phyloP scores from a whole-genome alignment of 108 stramenopile genomes.

The Chaetoceros muelleri region DNA sequence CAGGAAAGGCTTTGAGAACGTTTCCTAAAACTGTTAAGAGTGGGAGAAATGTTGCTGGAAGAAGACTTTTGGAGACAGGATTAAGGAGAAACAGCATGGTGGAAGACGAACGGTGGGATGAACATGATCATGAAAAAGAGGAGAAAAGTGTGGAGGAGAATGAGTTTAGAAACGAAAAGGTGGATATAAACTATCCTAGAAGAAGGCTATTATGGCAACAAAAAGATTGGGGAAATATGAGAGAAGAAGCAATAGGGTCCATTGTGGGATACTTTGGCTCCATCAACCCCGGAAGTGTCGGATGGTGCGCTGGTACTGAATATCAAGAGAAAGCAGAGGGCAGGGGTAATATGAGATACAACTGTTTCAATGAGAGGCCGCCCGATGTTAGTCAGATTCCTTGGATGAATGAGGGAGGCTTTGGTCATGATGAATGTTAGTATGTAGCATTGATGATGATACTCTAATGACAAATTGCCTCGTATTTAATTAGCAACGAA shows the following conservation, averaged over 20 bases:
- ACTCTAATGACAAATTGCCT: too few relatives aligned
- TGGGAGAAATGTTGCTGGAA: constrained; percentile 1
- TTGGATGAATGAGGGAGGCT: constrained; percentile 1
- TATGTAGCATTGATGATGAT: too few relatives aligned
- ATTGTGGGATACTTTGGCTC: constrained; percentile 75
- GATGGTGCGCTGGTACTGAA: constrained; percentile 75
- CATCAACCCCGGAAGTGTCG: constrained; percentile 65
- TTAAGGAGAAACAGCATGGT: neutral
- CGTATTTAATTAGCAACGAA: too few relatives aligned
- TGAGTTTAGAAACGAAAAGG: neutral
- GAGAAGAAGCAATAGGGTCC: constrained; percentile 65
- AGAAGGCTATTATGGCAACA: constrained; percentile 47
- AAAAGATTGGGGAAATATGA: constrained; percentile 53
- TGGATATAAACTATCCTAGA: neutral
- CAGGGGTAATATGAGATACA: neutral
- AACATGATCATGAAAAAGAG: constrained; percentile 2
- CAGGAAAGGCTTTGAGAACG: constrained; percentile 59
- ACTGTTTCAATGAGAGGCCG: neutral
- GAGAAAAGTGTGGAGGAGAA: neutral
- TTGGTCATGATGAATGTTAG: constrained; percentile 3
- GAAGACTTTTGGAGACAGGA: neutral
- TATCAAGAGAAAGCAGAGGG: constrained; percentile 18
- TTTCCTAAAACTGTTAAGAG: constrained; percentile 32
- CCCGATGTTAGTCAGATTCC: neutral
- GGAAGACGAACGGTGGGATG: too few relatives aligned